These are phyloP conservation scores for Venturia effusa DNA, from an alignment of 2,329 filamentous ascomycete species.

Conservation along the genomic window DNA sequence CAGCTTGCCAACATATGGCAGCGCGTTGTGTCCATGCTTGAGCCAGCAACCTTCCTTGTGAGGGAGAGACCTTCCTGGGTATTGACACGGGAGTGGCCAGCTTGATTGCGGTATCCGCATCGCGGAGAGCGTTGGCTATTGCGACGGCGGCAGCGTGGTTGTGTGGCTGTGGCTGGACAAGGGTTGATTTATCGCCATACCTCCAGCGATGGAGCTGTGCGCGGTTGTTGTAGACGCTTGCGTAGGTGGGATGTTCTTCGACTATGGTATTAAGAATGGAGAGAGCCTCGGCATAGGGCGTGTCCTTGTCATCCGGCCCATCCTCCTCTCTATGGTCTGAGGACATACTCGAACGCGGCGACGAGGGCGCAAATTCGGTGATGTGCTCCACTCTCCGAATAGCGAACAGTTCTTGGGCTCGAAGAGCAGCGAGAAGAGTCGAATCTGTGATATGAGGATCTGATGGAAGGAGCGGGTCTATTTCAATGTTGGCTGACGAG, in stretches of 20 bases:
- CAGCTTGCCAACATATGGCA: constrained; percentile 1
- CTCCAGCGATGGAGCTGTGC: constrained; percentile 55
- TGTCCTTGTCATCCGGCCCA: background rate
- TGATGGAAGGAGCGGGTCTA: constrained; percentile 15
- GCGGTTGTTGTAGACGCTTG: constrained; percentile 64
- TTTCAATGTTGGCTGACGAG: background rate
- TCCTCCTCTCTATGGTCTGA: background rate
- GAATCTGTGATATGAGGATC: constrained; percentile 16
- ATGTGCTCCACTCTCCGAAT: constrained; percentile 18
- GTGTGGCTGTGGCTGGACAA: constrained; percentile 7
- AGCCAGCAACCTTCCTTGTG: constrained; percentile 10
- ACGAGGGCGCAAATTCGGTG: background rate
- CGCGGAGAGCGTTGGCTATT: background rate
- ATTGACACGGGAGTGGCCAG: constrained; percentile 8
- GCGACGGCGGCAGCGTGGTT: background rate
- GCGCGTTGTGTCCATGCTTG: constrained; percentile 13
- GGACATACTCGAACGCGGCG: background rate
- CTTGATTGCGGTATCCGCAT: constrained; percentile 10
- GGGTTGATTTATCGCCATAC: constrained; percentile 44
- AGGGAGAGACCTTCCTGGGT: background rate
- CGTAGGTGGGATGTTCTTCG: constrained; percentile 50
- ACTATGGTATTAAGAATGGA: constrained; percentile 46
- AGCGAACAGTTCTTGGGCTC: constrained; percentile 17
- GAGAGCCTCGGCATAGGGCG: constrained; percentile 13
- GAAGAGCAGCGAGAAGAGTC: constrained; percentile 14